Percentiles rank a stretch among this genome's conserved stretches.
These are phyloP conservation scores for Clavispora vitiphila DNA, from an alignment of 805 yeast genomes.

Conservation along the genomic window DNA sequence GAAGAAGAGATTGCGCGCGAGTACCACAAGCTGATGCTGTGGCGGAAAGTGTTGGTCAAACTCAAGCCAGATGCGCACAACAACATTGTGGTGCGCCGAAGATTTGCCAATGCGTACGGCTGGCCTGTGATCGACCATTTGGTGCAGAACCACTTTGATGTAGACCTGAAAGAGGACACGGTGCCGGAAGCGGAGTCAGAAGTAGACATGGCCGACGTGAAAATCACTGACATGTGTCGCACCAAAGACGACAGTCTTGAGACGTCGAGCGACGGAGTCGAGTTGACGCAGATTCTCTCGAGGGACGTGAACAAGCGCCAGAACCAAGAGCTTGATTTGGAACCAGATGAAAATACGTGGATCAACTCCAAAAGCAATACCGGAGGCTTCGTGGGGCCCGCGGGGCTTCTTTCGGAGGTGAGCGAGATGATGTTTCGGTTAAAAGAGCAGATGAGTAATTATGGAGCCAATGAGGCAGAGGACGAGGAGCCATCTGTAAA, in stretches of 20 bases:
- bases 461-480: slow-evolving; percentile 1
- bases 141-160: slow-evolving; percentile 58
- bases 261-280: slow-evolving; percentile 12
- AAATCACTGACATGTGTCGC: neutral
- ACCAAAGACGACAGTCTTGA: neutral
- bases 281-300: slow-evolving; percentile 20
- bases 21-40: slow-evolving; percentile 77
- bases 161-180: slow-evolving; percentile 11
- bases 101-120: slow-evolving; percentile 91
- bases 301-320: slow-evolving; percentile 33
- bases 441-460: slow-evolving; percentile 22
- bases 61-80: slow-evolving; percentile 93
- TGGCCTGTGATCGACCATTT: slow-evolving; percentile 90
- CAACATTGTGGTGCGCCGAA: slow-evolving; percentile 81
- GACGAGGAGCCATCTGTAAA: neutral
- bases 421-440: slow-evolving; percentile 52
- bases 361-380: slow-evolving; percentile 39
- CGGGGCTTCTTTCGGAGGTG: slow-evolving; percentile 63
- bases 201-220: neutral
- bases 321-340: slow-evolving; percentile 30
- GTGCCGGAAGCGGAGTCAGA: neutral
- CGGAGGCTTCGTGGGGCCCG: slow-evolving; percentile 57
- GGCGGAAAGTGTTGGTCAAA: slow-evolving; percentile 89
- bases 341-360: slow-evolving; percentile 43
- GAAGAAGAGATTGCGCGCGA: slow-evolving; percentile 84